phyloP scores from a whole-genome alignment of 768 basidiomycete species.

The Amylocystis lapponica region DNA sequence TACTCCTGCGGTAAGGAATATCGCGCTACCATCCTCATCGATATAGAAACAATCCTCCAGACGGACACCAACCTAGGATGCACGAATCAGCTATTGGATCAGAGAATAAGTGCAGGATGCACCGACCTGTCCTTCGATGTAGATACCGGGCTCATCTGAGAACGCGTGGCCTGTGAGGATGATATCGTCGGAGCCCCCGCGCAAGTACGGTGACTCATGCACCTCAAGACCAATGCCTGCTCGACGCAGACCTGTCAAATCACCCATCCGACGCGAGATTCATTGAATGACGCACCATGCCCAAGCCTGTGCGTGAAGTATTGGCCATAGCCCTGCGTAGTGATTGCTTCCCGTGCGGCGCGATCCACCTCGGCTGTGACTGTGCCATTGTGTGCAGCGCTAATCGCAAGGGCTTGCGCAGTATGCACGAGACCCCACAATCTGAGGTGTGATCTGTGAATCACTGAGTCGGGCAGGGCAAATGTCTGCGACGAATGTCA shows the following conservation, averaged over 20 bases:
- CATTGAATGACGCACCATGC: slow-evolving; percentile 59
- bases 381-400: slow-evolving; percentile 40
- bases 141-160: slow-evolving; percentile 77
- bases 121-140: slow-evolving; percentile 66
- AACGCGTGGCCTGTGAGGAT: slow-evolving; percentile 68
- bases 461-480: slow-evolving; percentile 49
- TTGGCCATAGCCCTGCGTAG: slow-evolving; percentile 35
- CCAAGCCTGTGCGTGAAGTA: slow-evolving; percentile 82
- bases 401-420: slow-evolving; percentile 56
- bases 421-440: slow-evolving; percentile 62
- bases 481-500: slow-evolving; percentile 45
- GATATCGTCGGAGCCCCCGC: slow-evolving; percentile 55
- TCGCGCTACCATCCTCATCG: slow-evolving; percentile 42
- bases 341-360: slow-evolving; percentile 51
- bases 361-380: slow-evolving; percentile 53
- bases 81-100: background rate
- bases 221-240: slow-evolving; percentile 80
- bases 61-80: slow-evolving; percentile 61
- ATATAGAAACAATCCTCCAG: slow-evolving; percentile 84
- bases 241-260: too few relatives aligned
- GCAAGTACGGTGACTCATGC: slow-evolving; percentile 78
- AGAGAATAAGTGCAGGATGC: slow-evolving; percentile 6
- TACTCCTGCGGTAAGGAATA: slow-evolving; percentile 58
- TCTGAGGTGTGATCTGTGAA: slow-evolving; percentile 44
- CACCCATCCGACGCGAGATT: too few relatives aligned